A percentile compares a stretch with the other conserved stretches of the same genome.
phyloP scores from a whole-genome alignment of 768 basidiomycete species.

The Pilatotrama ljubarskyi region DNA sequence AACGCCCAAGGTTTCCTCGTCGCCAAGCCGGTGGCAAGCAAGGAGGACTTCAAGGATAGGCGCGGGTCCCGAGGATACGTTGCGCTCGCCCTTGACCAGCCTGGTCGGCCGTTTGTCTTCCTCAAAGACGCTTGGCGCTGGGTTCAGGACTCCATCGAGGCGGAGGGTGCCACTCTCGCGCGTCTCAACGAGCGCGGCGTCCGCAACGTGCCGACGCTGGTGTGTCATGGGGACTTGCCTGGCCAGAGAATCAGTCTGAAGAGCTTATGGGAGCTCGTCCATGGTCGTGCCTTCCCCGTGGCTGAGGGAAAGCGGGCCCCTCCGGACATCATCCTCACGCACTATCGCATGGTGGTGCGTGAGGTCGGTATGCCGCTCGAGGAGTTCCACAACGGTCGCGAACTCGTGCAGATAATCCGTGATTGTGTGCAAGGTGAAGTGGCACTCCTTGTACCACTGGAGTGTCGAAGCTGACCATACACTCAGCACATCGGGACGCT shows the following conservation, averaged over 20 bases:
- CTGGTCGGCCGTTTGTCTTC: background rate
- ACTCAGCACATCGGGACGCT: background rate
- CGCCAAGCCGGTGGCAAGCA: background rate
- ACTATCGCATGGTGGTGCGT: slow-evolving; percentile 12
- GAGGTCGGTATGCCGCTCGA: slow-evolving; percentile 2
- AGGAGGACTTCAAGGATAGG: background rate
- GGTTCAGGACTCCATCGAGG: background rate
- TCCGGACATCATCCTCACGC: background rate
- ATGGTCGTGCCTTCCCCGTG: background rate
- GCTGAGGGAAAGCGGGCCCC: background rate
- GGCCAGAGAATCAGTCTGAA: background rate
- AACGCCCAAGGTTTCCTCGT: background rate
- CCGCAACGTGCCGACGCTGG: background rate
- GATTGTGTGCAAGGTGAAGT: background rate
- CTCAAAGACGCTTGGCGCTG: background rate
- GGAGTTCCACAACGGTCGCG: background rate
- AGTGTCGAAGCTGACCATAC: background rate
- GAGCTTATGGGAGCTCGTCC: too few relatives aligned
- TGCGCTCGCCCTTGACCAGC: background rate
- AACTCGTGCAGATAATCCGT: background rate
- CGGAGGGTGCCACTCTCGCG: background rate
- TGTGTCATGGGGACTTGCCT: background rate
- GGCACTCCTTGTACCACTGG: too few relatives aligned
- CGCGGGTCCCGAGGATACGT: background rate
- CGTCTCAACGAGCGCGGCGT: background rate